Base-by-base conservation (phyloP, 148 eudicot species). In the Polygonum maritimum region DNA sequence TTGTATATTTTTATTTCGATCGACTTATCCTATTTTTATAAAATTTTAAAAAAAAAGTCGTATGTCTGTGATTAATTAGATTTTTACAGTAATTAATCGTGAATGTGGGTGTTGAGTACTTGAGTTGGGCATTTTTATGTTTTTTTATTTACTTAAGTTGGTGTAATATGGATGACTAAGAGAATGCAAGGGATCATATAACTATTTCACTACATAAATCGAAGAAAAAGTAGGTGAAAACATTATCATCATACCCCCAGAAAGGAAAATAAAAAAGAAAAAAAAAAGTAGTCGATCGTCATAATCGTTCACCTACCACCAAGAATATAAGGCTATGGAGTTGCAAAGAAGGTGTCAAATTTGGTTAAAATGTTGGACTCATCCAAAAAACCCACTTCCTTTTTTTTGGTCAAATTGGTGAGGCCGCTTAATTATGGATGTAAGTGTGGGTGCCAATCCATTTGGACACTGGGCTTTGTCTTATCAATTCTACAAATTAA, bases 361-460 rank as follows among this genome's bases (percentile, higher is more conserved):
- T 62, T 62, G 69, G 69, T 26, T 26, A 10, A 62, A 1, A 10
- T 62, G 60, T 62, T 62, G 69, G 16, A 15, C 13, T 62, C 1
- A 62, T 62, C 69, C 69, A 62, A 0, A 62, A 0, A 26, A 26
- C 13, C 38, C 36, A 62, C 15, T 26, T 62, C 60, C 19, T 16
- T 38, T 62, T 31, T 26, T 62, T 62, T 62, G 69, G 69, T 62
- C 69, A 62, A 62, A 11, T 31, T 62, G 38, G 69, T 62, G 38
- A 62, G 38, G 38, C 69, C 12, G 69, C 5, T 22, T 26, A 1
- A 26, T 1, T 62, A 8, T 54, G 22, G 7, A 14, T 13, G 15
- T 48, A 48, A 4, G 26, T 54, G 9, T 54, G 19, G 10, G 21
- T 18, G 60, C 47, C 47, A 44, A 6, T 44, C 47, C 47, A 26